Evolutionary conservation across 805 yeast genomes (phyloP).

Genomic region (Clavispora fructus): DNA sequence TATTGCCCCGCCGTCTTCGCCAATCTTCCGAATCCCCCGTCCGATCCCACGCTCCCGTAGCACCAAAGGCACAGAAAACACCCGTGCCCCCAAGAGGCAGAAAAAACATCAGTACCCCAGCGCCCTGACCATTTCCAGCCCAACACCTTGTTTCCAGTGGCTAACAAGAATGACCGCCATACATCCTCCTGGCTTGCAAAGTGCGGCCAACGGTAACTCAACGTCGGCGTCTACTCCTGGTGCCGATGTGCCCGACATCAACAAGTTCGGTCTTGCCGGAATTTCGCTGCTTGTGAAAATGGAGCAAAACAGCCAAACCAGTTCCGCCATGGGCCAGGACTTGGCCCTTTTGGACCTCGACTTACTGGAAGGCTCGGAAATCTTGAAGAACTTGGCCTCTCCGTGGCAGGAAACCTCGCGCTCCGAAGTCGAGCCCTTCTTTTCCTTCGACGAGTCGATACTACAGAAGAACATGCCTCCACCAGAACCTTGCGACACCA

Average conservation of each 20-base stretch:
- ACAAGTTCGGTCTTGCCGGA: slow-evolving; percentile 65
- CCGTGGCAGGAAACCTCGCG: slow-evolving; percentile 95
- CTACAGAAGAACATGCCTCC: slow-evolving; percentile 30
- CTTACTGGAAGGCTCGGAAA: slow-evolving; percentile 40
- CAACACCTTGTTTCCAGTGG: not conserved
- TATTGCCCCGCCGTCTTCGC: no score
- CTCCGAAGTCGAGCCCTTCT: slow-evolving; percentile 85
- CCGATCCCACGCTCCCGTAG: no score
- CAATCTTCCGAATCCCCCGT: no score
- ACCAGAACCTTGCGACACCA: slow-evolving; percentile 42
- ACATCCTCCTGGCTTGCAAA: slow-evolving; percentile 15
- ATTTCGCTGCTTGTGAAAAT: slow-evolving; percentile 53
- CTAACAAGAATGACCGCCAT: slow-evolving; percentile 3
- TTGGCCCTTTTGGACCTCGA: slow-evolving; percentile 62
- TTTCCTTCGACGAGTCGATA: slow-evolving; percentile 52
- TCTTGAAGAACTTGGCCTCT: slow-evolving; percentile 68
- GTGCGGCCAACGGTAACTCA: slow-evolving; percentile 1
- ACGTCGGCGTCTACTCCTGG: not conserved
- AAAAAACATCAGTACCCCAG: not conserved
- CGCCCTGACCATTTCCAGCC: not conserved
- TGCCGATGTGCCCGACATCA: slow-evolving; percentile 38
- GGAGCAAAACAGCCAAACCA: slow-evolving; percentile 58
- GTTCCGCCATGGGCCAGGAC: slow-evolving; percentile 73
- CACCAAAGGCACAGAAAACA: not conserved
- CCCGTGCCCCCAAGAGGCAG: not conserved